phyloP scores from a whole-genome alignment of 192 early-diverging fungal species.

The Glomus cerebriforme region DNA sequence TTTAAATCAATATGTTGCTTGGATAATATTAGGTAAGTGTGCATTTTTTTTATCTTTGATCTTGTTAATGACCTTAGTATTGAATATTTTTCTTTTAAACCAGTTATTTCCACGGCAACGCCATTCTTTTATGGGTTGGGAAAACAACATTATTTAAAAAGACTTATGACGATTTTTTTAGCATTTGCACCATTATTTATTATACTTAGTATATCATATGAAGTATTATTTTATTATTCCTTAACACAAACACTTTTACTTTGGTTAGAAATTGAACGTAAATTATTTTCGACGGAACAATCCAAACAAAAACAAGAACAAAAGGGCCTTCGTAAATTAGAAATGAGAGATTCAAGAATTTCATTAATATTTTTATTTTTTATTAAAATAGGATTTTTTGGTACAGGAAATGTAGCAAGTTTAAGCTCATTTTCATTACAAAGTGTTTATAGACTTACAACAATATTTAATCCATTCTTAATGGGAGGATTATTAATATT shows the following conservation, averaged over 20 bases:
- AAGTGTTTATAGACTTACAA: slow-evolving; percentile 87
- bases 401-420: slow-evolving; percentile 93
- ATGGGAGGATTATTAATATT: slow-evolving; percentile 84
- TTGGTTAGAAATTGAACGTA: slow-evolving; percentile 79
- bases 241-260: slow-evolving; percentile 70
- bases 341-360: slow-evolving; percentile 59
- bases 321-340: slow-evolving; percentile 37
- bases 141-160: slow-evolving; percentile 75
- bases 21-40: slow-evolving; percentile 65
- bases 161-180: slow-evolving; percentile 80
- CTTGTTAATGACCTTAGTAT: neutral
- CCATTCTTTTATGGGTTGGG: slow-evolving; percentile 65
- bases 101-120: slow-evolving; percentile 55
- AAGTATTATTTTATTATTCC: slow-evolving; percentile 85
- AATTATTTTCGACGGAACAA: slow-evolving; percentile 10
- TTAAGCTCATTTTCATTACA: slow-evolving; percentile 83
- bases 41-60: neutral
- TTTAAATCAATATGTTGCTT: slow-evolving; percentile 66
- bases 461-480: slow-evolving; percentile 87
- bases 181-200: slow-evolving; percentile 87
- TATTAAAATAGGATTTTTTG: slow-evolving; percentile 94
- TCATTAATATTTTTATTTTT: slow-evolving; percentile 84
- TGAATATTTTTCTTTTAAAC: neutral
- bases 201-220: slow-evolving; percentile 89
- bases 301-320: no score